A percentile compares a stretch with the other conserved stretches of the same genome.
Conservation (phyloP, 345 rosid species). For the Brassica nigra region DNA sequence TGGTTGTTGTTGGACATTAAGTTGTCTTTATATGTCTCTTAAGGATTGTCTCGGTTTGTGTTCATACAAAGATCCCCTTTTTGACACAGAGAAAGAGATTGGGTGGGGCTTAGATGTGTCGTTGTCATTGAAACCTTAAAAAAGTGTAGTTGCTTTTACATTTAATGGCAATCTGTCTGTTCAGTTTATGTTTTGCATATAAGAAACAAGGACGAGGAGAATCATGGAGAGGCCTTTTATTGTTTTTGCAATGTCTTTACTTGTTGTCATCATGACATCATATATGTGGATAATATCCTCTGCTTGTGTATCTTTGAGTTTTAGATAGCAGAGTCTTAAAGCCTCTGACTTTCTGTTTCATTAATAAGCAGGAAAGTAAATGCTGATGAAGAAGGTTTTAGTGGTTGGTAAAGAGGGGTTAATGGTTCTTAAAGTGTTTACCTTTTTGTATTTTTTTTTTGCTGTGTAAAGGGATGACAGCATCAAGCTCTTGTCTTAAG, state of each 20-base stretch:
- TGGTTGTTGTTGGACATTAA: not conserved
- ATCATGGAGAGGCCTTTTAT: not conserved
- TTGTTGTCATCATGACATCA: not conserved
- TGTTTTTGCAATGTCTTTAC: not conserved
- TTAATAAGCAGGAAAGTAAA: not conserved
- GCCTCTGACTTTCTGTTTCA: not conserved
- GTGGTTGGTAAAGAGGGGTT: not conserved
- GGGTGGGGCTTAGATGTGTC: not conserved
- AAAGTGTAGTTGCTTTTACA: not conserved
- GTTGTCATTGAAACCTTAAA: not conserved
- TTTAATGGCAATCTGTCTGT: not conserved
- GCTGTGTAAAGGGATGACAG: not conserved
- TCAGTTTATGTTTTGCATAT: not conserved
- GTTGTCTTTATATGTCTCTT: not conserved
- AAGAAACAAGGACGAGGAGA: not conserved
- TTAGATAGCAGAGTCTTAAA: not conserved
- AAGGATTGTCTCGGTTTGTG: not conserved
- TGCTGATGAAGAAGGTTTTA: not conserved
- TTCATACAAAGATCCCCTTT: not conserved
- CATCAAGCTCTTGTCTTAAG: not conserved
- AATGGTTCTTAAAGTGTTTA: not conserved
- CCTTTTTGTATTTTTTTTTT: not conserved
- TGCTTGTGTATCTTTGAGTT: not conserved
- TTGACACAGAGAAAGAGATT: not conserved
- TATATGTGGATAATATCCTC: not conserved